A percentile compares a stretch with the other conserved stretches of the same genome.
These are phyloP conservation scores for Schwanniomyces sp. DNA, from an alignment of 805 yeast genomes.

Conservation along the genomic window DNA sequence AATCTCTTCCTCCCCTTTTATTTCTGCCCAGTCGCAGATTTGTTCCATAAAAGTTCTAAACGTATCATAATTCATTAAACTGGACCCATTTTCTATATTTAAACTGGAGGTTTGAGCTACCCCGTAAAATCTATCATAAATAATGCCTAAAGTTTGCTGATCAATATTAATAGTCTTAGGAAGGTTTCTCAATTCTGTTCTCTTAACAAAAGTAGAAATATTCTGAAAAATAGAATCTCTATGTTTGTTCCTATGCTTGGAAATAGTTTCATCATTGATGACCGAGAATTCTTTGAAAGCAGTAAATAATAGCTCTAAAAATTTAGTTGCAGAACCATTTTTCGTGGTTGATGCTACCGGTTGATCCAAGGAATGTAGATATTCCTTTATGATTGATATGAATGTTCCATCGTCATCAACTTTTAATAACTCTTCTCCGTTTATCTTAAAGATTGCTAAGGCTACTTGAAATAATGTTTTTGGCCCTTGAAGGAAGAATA, in stretches of 20 bases:
- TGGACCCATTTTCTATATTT: conserved; percentile 47
- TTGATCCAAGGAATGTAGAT: conserved; percentile 74
- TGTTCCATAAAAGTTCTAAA: conserved; percentile 76
- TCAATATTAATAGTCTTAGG: conserved; percentile 68
- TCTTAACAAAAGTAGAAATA: conserved; percentile 85
- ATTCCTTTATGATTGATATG: conserved; percentile 79
- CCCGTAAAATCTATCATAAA: conserved; percentile 83
- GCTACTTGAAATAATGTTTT: conserved; percentile 90
- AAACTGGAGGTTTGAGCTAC: conserved; percentile 68
- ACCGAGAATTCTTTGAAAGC: conserved; percentile 89
- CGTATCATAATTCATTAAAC: conserved; percentile 72
- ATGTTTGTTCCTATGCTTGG: conserved; percentile 65
- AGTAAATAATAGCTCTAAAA: conserved; percentile 86
- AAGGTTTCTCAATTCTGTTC: conserved; percentile 85
- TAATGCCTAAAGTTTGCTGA: conserved; percentile 58
- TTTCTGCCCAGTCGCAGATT: conserved; percentile 70
- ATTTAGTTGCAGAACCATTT: conserved; percentile 69
- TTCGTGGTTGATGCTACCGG: conserved; percentile 77
- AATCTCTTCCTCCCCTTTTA: conserved; percentile 10
- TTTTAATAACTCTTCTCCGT: conserved; percentile 77
- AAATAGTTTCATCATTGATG: conserved; percentile 72
- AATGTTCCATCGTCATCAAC: conserved; percentile 93
- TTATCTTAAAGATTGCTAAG: conserved; percentile 81
- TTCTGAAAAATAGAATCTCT: conserved; percentile 80
- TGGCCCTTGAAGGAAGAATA: conserved; percentile 87